A percentile compares a stretch with the other conserved stretches of the same genome.
These are phyloP conservation scores for Cystofilobasidium capitatum DNA, from an alignment of 768 basidiomycete genomes.

Conservation along the genomic window DNA sequence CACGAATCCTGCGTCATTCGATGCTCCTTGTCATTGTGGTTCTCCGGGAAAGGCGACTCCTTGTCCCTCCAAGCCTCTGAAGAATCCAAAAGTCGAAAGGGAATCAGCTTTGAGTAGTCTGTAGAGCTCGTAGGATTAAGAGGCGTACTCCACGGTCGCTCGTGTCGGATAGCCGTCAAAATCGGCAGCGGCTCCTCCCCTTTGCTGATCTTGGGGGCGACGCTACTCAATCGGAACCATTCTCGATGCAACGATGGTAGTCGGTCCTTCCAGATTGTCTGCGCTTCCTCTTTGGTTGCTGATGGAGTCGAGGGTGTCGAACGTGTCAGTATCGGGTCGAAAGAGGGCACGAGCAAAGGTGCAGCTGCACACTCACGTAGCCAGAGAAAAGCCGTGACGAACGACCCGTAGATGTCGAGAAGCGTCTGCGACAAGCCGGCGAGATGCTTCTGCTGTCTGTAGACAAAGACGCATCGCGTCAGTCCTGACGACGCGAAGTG, in stretches of 20 bases:
- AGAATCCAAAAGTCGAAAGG: background rate
- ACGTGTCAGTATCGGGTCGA: background rate
- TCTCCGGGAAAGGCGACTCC: conserved; percentile 23
- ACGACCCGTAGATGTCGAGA: conserved; percentile 23
- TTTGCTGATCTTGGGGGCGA: conserved; percentile 26
- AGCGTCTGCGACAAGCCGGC: conserved; percentile 17
- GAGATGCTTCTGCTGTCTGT: conserved; percentile 25
- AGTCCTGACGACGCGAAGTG: no score
- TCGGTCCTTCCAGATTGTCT: conserved; percentile 25
- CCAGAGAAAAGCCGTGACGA: conserved; percentile 25
- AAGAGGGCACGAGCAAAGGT: background rate
- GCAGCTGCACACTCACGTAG: conserved; percentile 10
- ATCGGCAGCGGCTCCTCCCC: conserved; percentile 28
- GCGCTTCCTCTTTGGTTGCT: conserved; percentile 20
- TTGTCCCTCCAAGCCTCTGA: conserved; percentile 27
- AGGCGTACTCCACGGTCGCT: conserved; percentile 25
- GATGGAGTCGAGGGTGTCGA: background rate
- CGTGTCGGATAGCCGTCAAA: conserved; percentile 27
- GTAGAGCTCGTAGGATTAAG: background rate
- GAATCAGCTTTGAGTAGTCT: background rate
- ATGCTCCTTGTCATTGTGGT: conserved; percentile 29
- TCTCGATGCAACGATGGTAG: conserved; percentile 24
- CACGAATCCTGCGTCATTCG: conserved; percentile 23
- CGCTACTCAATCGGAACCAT: conserved; percentile 28
- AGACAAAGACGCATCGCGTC: background rate